phyloP scores from a whole-genome alignment of 768 basidiomycete species.

The Trametes maxima region DNA sequence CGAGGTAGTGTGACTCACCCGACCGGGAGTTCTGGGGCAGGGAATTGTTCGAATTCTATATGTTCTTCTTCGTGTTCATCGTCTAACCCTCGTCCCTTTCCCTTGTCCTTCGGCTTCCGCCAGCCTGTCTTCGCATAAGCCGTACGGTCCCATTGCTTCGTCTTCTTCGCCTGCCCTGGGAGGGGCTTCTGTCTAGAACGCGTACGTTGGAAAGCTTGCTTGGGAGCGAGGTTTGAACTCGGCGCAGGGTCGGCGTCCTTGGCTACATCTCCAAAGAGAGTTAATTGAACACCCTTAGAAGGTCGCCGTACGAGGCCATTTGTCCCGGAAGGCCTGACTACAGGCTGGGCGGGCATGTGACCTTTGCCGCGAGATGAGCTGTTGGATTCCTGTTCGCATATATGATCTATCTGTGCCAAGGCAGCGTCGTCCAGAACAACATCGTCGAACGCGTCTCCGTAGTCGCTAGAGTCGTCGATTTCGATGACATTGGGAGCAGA shows the following conservation, averaged over 20 bases:
- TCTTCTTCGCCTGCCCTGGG: slow-evolving; percentile 43
- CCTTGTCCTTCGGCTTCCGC: slow-evolving; percentile 56
- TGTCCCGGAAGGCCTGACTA: slow-evolving; percentile 40
- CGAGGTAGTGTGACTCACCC: slow-evolving; percentile 26
- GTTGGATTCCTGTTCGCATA: slow-evolving; percentile 48
- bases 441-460: slow-evolving; percentile 43
- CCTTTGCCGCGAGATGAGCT: slow-evolving; percentile 29
- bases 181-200: slow-evolving; percentile 40
- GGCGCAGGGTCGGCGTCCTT: slow-evolving; percentile 37
- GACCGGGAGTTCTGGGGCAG: slow-evolving; percentile 57
- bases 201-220: slow-evolving; percentile 40
- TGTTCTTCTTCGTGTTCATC: slow-evolving; percentile 62
- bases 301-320: slow-evolving; percentile 12
- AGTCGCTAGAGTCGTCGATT: slow-evolving; percentile 48
- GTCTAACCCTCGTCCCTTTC: slow-evolving; percentile 41
- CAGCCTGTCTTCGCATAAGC: slow-evolving; percentile 81
- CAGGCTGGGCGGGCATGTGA: slow-evolving; percentile 33
- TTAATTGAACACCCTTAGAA: slow-evolving; percentile 57
- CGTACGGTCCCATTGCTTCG: slow-evolving; percentile 91
- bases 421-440: slow-evolving; percentile 51
- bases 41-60: slow-evolving; percentile 81
- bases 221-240: slow-evolving; percentile 20
- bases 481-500: slow-evolving; percentile 27
- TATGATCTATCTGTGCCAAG: slow-evolving; percentile 54
- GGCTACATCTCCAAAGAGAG: slow-evolving; percentile 64